A percentile compares a stretch with the other conserved stretches of the same genome.
phyloP scores from a whole-genome alignment of 257 asterid genomes.

The Solanum neorickii region DNA sequence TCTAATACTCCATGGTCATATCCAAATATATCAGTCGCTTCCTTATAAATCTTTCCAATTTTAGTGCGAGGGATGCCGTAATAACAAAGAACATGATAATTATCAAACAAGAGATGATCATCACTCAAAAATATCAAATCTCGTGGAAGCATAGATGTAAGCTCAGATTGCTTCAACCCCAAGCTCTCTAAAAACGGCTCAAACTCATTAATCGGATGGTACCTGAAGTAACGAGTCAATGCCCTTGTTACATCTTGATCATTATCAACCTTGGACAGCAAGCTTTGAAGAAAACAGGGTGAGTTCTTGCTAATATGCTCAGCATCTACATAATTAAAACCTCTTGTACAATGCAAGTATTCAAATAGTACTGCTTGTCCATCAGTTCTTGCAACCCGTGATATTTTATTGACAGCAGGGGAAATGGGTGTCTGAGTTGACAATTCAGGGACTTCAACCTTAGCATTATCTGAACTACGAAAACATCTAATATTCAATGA shows the following conservation, averaged over 20 bases:
- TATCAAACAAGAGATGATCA: conserved; percentile 50
- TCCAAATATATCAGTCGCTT: conserved; percentile 45
- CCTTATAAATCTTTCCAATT: conserved; percentile 70
- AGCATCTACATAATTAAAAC: conserved; percentile 57
- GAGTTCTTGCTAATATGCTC: conserved; percentile 87
- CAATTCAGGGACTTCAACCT: conserved; percentile 14
- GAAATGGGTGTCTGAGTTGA: conserved; percentile 2
- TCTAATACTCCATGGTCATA: conserved; percentile 34
- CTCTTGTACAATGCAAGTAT: conserved; percentile 76
- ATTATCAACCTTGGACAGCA: conserved; percentile 35
- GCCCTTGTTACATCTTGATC: conserved; percentile 53
- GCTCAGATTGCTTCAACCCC: conserved; percentile 53
- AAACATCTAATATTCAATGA: conserved; percentile 15
- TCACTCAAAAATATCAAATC: conserved; percentile 55
- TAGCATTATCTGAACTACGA: conserved; percentile 1
- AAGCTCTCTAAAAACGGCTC: conserved; percentile 90
- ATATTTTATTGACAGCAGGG: background rate
- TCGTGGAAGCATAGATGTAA: conserved; percentile 45
- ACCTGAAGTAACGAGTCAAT: conserved; percentile 50
- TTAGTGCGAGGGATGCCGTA: conserved; percentile 69
- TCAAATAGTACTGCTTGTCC: conserved; percentile 78
- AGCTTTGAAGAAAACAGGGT: conserved; percentile 43
- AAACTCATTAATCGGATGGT: conserved; percentile 78
- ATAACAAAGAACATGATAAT: conserved; percentile 52
- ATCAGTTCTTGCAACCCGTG: conserved; percentile 36